Evolutionary conservation across 331 rosid species (phyloP).

Genomic region (Acacia concinna): DNA sequence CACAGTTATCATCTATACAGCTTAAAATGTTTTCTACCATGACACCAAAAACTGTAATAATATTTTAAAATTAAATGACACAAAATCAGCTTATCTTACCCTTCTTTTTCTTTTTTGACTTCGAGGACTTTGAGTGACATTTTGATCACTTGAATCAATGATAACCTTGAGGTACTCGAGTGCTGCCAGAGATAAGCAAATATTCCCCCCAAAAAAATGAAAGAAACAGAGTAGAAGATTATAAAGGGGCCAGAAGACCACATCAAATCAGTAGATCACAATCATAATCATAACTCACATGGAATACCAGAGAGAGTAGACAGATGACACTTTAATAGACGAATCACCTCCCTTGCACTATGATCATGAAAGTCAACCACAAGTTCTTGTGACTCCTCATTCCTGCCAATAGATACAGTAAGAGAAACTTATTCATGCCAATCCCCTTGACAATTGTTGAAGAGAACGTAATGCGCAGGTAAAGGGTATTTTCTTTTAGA

Average conservation of each 20-base stretch:
- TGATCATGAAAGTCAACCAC: constrained; percentile 62
- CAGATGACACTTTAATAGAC: constrained; percentile 65
- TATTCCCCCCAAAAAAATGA: neutral
- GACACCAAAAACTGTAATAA: constrained; percentile 4
- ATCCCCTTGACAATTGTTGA: constrained; percentile 2
- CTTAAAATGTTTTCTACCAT: neutral
- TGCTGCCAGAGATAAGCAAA: constrained; percentile 47
- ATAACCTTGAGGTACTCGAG: constrained; percentile 67
- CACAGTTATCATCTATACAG: neutral
- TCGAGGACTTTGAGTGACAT: constrained; percentile 47
- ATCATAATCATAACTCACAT: constrained; percentile 45
- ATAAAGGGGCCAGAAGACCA: constrained; percentile 1
- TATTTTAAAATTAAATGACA: constrained; percentile 1
- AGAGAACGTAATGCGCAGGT: neutral
- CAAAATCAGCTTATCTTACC: constrained; percentile 43
- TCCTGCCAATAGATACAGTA: constrained; percentile 44
- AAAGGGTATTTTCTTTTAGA: constrained; percentile 13
- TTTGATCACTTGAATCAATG: constrained; percentile 47
- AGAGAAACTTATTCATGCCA: neutral
- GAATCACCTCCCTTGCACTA: constrained; percentile 51
- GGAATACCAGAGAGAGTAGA: constrained; percentile 67
- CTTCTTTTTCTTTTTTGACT: constrained; percentile 45
- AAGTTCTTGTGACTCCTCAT: constrained; percentile 47
- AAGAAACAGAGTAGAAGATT: constrained; percentile 6
- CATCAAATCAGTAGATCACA: constrained; percentile 5